Evolutionary conservation across 768 basidiomycete genomes (phyloP), one percentile per base, ranked within the genome.

Genomic region (Lactarius sanguifluus): DNA sequence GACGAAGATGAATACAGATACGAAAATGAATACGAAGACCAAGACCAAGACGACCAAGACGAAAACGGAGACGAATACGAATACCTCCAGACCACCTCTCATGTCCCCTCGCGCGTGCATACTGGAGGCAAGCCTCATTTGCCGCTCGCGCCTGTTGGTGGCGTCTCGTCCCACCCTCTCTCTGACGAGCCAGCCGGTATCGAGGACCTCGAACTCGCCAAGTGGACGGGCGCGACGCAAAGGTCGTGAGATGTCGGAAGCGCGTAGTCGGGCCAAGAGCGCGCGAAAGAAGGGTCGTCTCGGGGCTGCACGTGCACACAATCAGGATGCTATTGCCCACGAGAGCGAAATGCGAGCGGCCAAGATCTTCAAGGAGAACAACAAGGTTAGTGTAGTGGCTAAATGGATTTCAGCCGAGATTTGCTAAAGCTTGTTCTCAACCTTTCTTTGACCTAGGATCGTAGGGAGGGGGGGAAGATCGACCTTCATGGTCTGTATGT

Each of bases 401-500:
- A 32, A 32, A 32, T 13, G 23, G 25, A 25, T 7, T 3, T 66
- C 25, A 23, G 13, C 23, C 25, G 12, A 40, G 18, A 13, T 30
- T 15, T 32, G 2, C 30, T 5, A 3, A 9, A 13, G 3, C 12
- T 52, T 56, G 32, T 41, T 7, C 61, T 62, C 38, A 54, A 28
- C 23, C 8, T 61, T 12, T 47, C n/a, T 30, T 1, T 25, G 28
- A 36, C 41, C 7, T 30, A 67, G 66, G 25, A 16, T 23, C 41
- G 45, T 34, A n/a, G 7, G 18, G 4, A 30, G 3, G n/a, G 38
- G 8, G 55, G 61, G 25, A 52, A 2, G 47, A 15, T 66, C 9
- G 61, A 66, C 57, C 47, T 66, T 10, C 65, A 66, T 9, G 65
- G 61, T 3, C 58, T 66, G 61, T 15, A 18, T 16, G 61, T 66